Evolutionary conservation across 208 protist genomes (phyloP), one percentile per base, ranked within the genome.

Genomic region (Endotrypanum monterogeii): DNA sequence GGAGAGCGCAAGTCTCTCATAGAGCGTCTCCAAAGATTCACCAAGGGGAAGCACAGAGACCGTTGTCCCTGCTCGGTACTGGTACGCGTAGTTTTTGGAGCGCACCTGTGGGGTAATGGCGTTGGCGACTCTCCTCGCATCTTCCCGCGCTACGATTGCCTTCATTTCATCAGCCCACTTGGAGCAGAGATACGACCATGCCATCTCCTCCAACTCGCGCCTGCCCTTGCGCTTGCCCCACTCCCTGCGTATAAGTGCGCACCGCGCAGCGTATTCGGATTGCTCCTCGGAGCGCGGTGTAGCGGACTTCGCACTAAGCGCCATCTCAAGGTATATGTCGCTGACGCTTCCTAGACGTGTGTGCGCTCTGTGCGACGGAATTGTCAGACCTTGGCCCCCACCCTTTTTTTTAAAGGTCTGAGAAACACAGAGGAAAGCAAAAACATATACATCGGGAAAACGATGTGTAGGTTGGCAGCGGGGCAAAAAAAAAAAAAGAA

Each of bases 11-110:
- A 46, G 60, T 1, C 32, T 14, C 18, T 25, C 35, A 12, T 39
- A 25, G 23, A 65, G 60, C 20, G 23, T 8, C 8, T 11, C 37
- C 25, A 32, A 37, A 5, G 28, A 54, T 68, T 32, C 25, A 44
- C 28, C 44, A 11, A 68, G 39, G n/a, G 68, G 55, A 11, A 73
- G 55, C 54, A 73, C 55, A 8, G 68, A 73, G n/a, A 51, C 55
- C 30, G 68, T 73, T 32, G 68, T 20, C 1, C 68, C 68, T 44
- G 68, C 68, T 37, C 39, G 25, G 55, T 62, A 73, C 55, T 23
- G 54, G 16, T 58, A 73, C 14, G 18, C 8, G n/a, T 62, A 73
- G 37, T 8, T 39, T 39, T 7, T 6, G 32, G 55, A 54, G 18
- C 46, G n/a, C 37, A 39, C 54, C n/a, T 30, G 3, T 28, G 52